phyloP scores from a whole-genome alignment of 768 basidiomycete genomes.

The Agaricus sinodeliciosus region DNA sequence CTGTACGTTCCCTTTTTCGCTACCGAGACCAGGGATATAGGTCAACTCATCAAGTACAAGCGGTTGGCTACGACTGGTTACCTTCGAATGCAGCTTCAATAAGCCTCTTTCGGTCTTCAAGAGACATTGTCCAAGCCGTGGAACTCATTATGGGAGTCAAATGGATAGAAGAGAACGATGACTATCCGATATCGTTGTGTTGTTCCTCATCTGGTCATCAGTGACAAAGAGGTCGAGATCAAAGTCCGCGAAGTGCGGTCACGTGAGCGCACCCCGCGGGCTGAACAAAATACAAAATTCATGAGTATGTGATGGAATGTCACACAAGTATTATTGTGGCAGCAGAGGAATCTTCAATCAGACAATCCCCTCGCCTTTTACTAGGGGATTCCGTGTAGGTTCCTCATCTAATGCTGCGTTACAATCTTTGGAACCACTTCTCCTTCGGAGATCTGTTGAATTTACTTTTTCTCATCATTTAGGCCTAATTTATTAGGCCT shows the following conservation, averaged over 20 bases:
- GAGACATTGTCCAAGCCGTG: conserved; percentile 23
- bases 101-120: conserved; percentile 38
- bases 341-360: conserved; percentile 40
- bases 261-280: conserved; percentile 27
- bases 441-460: conserved; percentile 18
- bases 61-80: conserved; percentile 13
- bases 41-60: background rate
- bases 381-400: conserved; percentile 49
- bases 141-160: background rate
- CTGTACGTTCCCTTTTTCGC: conserved; percentile 70
- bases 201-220: background rate
- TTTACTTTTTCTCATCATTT: background rate
- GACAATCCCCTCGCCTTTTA: conserved; percentile 53
- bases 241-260: background rate
- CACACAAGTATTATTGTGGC: conserved; percentile 14
- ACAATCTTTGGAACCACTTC: conserved; percentile 36
- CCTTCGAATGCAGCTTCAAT: conserved; percentile 59
- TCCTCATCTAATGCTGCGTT: conserved; percentile 32
- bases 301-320: background rate
- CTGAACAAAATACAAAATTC: conserved; percentile 34
- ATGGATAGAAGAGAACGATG: conserved; percentile 9
- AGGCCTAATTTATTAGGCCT: background rate
- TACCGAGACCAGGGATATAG: conserved; percentile 19
- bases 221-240: background rate
- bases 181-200: background rate